Base-by-base conservation (phyloP, 352 stramenopile genomes). In the Phytophthora quininea region DNA sequence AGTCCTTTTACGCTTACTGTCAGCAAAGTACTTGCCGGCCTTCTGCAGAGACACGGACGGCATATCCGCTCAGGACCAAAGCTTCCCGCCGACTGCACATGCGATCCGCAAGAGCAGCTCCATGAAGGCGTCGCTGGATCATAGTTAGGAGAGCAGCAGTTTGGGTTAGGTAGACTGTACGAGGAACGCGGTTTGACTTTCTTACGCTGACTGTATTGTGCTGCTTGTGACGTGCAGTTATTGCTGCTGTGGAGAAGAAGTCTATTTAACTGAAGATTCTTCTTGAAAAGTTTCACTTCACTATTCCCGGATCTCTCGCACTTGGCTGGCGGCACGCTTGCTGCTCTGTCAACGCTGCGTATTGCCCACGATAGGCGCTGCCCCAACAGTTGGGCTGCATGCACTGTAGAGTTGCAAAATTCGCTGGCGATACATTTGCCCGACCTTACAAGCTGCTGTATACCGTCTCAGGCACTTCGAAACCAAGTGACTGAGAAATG, bases 11-110 rank as follows among this genome's bases (percentile, higher is more conserved):
- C 83, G 82, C 4, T 72, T 73, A 31, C 38, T 91, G 0, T 89
- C 80, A 35, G 60, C 70, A 27, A 91, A 90, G 66, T 90, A 78
- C 79, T 79, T 92, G 71, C 64, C 71, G 8, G 74, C 77, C 9
- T 81, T 90, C 37, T 89, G 80, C 64, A 66, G 54, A 62, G 79
- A 92, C 1, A 62, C 69, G 4, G 77, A 89, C 33, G 79, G 71
- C 29, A 72, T 86, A 32, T 49, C 80, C 56, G 56, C 81, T 55
- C 43, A 74, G 30, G 57, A 24, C 19, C 19, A 24, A 24, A 24
- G 54, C 54, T 70, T 74, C 53, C 65, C 62, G 19, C 68, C 70
- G 33, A 76, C 68, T 8, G 64, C 56, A 8, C 80, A 77, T 45
- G 68, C 59, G n/a, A 48, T 71, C 14, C 60, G 69, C 35, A 81